Evolutionary conservation across 1,139 yeast genomes (phyloP), one percentile per base, ranked within the genome.

Genomic region (Entelexis paramagnoliae): DNA sequence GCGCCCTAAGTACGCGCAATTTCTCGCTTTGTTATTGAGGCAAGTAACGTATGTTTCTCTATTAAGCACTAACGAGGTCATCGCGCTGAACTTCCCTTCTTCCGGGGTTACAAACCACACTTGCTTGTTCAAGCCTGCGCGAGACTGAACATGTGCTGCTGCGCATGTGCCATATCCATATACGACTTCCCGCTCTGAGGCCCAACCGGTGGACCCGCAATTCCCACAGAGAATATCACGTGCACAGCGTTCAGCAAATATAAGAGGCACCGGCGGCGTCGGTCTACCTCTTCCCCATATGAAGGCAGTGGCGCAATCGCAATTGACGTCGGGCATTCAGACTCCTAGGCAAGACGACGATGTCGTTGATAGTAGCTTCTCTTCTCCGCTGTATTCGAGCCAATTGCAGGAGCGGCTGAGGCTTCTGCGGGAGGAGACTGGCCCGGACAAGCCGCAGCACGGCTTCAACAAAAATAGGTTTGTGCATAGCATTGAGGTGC

Each of bases 401-500:
- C 54, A 55, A 42, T 49, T 58, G 38, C 58, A 54, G 38, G 55
- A 57, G 14, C 51, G 59, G 20, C 55, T 58, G 17, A 45, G 45
- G 20, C 57, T 50, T 30, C n/a, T 34, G 28, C 39, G 40, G 22
- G 41, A 53, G 34, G 39, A 29, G 2, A 28, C 33, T 17, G 30
- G 24, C 16, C 17, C 44, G 32, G 51, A 36, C 28, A 45, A 44
- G 14, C n/a, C 39, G 33, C 26, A 34, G 33, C 30, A 44, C 40
- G 41, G 40, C 16, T 49, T 41, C 48, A 34, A 36, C 38, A 39
- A 38, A 13, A 46, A 49, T 38, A 36, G 52, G 32, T 36, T 57
- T 16, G 53, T 57, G 19, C 58, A 54, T 36, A 59, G 62, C 34
- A 59, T 64, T 19, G 69, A 66, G 52, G 55, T 62, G 34, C 60